A percentile compares a stretch with the other conserved stretches of the same genome.
Evolutionary conservation across 2,329 filamentous ascomycete species (phyloP).

Genomic region (Exophiala mesophila): DNA sequence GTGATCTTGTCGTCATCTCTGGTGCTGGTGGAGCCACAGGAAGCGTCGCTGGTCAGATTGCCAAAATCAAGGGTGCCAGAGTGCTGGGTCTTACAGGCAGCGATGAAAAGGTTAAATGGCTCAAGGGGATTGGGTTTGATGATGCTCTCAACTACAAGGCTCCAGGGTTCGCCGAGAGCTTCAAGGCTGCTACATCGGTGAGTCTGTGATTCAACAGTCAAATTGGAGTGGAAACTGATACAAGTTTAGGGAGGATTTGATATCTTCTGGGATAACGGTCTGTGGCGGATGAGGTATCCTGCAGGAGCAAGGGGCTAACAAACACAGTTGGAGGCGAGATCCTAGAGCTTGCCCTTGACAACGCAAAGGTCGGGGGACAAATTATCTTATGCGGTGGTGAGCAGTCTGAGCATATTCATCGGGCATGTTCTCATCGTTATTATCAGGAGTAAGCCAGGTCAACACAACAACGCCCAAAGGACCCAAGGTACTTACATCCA

Average conservation of each 20-base stretch:
- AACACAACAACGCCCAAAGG: conserved; percentile 54
- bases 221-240: background rate
- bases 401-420: no score
- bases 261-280: conserved; percentile 65
- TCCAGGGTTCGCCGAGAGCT: conserved; percentile 54
- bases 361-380: conserved; percentile 56
- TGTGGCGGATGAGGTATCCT: background rate
- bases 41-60: conserved; percentile 70
- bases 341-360: conserved; percentile 58
- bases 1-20: conserved; percentile 70
- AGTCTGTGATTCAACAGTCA: background rate
- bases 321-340: conserved; percentile 59
- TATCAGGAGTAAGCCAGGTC: conserved; percentile 63
- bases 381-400: conserved; percentile 65
- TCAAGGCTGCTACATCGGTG: conserved; percentile 53
- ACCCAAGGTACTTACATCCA: conserved; percentile 44
- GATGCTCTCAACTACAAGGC: conserved; percentile 65
- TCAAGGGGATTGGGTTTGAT: conserved; percentile 62
- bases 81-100: conserved; percentile 63
- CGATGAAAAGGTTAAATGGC: conserved; percentile 61
- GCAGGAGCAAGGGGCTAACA: background rate
- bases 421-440: no score
- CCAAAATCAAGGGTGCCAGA: conserved; percentile 64
- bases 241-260: conserved; percentile 50
- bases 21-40: conserved; percentile 74